Evolutionary conservation across 768 basidiomycete genomes (phyloP), one percentile per base, ranked within the genome.

Genomic region (Boletus rex-veris): DNA sequence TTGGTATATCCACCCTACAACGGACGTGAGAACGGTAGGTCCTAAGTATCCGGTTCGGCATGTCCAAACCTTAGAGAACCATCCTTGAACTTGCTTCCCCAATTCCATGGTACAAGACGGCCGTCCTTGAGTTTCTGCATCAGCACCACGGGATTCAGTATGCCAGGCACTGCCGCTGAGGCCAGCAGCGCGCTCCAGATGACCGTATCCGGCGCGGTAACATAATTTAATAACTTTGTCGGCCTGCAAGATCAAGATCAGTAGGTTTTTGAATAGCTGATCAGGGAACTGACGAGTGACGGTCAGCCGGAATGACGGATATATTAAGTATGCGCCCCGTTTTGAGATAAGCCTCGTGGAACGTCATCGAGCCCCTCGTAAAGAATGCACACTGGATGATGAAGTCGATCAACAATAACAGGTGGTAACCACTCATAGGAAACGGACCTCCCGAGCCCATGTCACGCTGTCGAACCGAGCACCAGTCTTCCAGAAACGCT

Each of bases 311-410:
- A 36, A 95, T 86, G 42, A 97, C 92, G 14, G 92, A 94, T 28
- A 98, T 85, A 66, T 98, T 98, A 31, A 99, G 76, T 26, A 96
- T 89, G 37, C 96, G 82, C 24, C 96, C 96, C 0, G 97, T 99
- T 60, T 88, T 78, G 64, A 92, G 73, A 63, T 96, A 98, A 2
- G 96, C 96, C 68, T 99, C 97, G 45, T 83, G 84, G 74, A 99
- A 99, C 2, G 96, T 98, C 81, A 91, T 83, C 2, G 91, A 93
- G 3, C 96, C 96, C 54, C 85, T 80, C 8, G 93, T 96, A 68
- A 96, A 98, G 74, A 92, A 99, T 12, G 83, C 76, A 48, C 87
- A 82, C 92, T 93, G 45, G 10, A 19, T 33, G 7, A 44, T 19
- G 9, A 37, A 7, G 36, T 49, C 18, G 38, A 38, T 30, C 47